Evolutionary conservation across 345 rosid genomes (phyloP), one percentile per base, ranked within the genome.

Genomic region (Iberis pinnata): DNA sequence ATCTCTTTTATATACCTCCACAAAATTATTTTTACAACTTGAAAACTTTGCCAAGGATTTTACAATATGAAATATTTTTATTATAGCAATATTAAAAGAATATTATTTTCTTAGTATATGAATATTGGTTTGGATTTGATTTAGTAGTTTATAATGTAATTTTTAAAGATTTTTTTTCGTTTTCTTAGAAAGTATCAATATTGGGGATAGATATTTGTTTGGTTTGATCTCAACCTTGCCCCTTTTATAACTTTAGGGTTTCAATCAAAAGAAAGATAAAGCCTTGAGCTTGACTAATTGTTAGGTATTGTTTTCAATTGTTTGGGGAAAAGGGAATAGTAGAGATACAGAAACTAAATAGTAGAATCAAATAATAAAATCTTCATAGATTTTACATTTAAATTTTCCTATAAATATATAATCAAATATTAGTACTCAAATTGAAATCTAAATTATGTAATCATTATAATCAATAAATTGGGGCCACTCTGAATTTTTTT

Each of bases 241-340:
- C 59, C 43, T 48, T 43, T 26, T 26, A n/a, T 12, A 50, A 29
- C 33, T 51, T 65, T 58, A 58, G 70, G 70, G 53, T 52, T 66
- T 58, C 49, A 52, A 43, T 51, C 59, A 52, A 66, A 44, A 38
- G 26, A 37, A 29, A 38, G 20, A 53, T 52, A 59, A 58, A 43
- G 60, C 60, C 54, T 58, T 32, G 65, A 43, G 47, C 41, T 50
- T 65, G 59, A 49, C 52, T 59, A 36, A 43, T 27, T 32, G n/a
- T 32, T 58, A 51, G 65, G 64, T 53, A 43, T 58, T 49, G 45
- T 58, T 50, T 43, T 15, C 35, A 25, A 57, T 58, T 38, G 16
- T 46, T 58, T 38, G 3, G 43, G 43, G 18, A 19, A 32, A 52
- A 38, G 2, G 12, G 27, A 31, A 58, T 37, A 36, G 53, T 50